A percentile compares a stretch with the other conserved stretches of the same genome.
These are phyloP conservation scores for Sporisorium exsertum DNA, from an alignment of 1,284 basidiomycete species.

Conservation along the genomic window DNA sequence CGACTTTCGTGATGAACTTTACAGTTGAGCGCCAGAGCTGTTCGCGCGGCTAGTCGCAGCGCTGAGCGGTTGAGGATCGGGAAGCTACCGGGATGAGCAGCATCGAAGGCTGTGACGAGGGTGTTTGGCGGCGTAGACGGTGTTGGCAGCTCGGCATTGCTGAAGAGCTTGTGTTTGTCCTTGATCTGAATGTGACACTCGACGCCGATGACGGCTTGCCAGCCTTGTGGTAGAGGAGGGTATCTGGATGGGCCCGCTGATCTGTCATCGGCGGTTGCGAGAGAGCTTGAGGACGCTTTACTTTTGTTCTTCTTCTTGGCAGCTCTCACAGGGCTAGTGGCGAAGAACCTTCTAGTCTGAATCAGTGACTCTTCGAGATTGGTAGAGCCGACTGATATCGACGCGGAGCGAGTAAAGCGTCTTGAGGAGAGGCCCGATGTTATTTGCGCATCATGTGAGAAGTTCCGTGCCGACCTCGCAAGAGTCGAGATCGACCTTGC, in stretches of 20 bases:
- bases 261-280: neutral
- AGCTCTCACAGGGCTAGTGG: neutral
- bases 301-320: conserved; percentile 44
- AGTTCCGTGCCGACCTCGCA: neutral
- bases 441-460: neutral
- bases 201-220: conserved; percentile 82
- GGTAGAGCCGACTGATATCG: neutral
- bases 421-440: neutral
- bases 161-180: conserved; percentile 88
- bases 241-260: conserved; percentile 24
- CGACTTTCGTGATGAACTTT: conserved; percentile 71
- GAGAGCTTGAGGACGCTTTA: conserved; percentile 14
- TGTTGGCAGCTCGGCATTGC: conserved; percentile 72
- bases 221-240: conserved; percentile 55
- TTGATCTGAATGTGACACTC: conserved; percentile 96
- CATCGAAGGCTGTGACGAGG: conserved; percentile 85
- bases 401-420: neutral
- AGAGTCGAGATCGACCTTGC: conserved; percentile 11
- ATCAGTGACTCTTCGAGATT: too few relatives aligned
- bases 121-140: conserved; percentile 77
- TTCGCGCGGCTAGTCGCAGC: conserved; percentile 82
- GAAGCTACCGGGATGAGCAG: conserved; percentile 90
- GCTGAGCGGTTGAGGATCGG: conserved; percentile 83
- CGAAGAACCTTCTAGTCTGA: conserved; percentile 1
- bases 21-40: conserved; percentile 84